Evolutionary conservation across 2,329 filamentous ascomycete genomes (phyloP).

Genomic region (Chrysosporium keratinophilum): DNA sequence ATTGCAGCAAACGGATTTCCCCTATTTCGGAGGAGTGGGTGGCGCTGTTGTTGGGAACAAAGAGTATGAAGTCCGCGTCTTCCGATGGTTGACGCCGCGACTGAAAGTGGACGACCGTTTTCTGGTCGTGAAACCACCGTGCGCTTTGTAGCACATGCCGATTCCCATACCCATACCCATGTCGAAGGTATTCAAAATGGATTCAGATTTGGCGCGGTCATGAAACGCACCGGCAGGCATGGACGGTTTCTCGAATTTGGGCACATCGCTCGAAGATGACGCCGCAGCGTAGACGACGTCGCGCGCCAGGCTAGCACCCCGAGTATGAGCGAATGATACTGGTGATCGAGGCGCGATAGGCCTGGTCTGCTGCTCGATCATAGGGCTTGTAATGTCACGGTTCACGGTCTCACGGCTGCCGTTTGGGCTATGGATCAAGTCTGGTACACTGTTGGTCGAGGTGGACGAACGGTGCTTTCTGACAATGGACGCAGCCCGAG

Average conservation of each 20-base stretch:
- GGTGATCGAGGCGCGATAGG: constrained; percentile 12
- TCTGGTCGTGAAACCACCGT: constrained; percentile 17
- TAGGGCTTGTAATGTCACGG: constrained; percentile 10
- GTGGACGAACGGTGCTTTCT: constrained; percentile 40
- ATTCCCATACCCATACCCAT: not conserved
- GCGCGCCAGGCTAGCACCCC: constrained; percentile 27
- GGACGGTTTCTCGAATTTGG: constrained; percentile 16
- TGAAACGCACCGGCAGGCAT: constrained; percentile 21
- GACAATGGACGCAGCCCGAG: constrained; percentile 38
- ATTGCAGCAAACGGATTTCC: constrained; percentile 3
- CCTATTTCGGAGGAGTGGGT: constrained; percentile 9
- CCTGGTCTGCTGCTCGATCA: constrained; percentile 2
- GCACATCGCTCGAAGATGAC: constrained; percentile 21
- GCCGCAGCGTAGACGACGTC: constrained; percentile 26
- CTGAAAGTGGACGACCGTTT: constrained; percentile 19
- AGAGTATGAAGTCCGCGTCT: constrained; percentile 37
- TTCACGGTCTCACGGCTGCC: constrained; percentile 31
- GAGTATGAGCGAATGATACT: constrained; percentile 21
- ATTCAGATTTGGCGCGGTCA: constrained; percentile 31
- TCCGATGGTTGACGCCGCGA: constrained; percentile 26
- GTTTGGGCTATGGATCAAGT: constrained; percentile 34
- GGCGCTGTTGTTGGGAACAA: constrained; percentile 29
- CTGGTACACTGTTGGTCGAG: constrained; percentile 38
- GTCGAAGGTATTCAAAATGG: constrained; percentile 24
- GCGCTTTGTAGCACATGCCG: constrained; percentile 15